Conservation (phyloP, 2,329 filamentous ascomycete species). For the Leptographium galeiforme region DNA sequence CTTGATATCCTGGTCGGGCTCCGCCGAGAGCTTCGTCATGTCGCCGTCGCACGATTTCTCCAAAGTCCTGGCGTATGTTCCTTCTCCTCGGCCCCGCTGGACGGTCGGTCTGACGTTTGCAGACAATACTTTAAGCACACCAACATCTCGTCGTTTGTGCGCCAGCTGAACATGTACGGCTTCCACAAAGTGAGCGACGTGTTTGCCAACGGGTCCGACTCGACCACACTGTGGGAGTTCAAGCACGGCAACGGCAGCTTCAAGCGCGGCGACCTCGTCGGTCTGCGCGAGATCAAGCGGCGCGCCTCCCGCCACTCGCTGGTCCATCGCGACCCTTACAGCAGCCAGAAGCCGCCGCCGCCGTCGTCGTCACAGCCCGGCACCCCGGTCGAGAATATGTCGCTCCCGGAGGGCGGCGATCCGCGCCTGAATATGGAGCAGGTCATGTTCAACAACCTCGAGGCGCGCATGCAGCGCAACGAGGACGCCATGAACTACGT, state of each 20-base stretch:
- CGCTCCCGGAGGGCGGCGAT: slow-evolving; percentile 63
- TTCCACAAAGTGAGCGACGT: slow-evolving; percentile 99
- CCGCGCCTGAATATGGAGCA: slow-evolving; percentile 69
- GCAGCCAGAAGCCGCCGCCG: slow-evolving; percentile 57
- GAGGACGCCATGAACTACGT: slow-evolving; percentile 74
- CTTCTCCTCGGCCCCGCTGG: not conserved
- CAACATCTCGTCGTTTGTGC: slow-evolving; percentile 96
- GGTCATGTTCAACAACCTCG: slow-evolving; percentile 72
- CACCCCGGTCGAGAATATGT: slow-evolving; percentile 70
- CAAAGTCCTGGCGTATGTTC: slow-evolving; percentile 77
- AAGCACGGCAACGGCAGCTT: slow-evolving; percentile 97
- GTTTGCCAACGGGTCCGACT: slow-evolving; percentile 89
- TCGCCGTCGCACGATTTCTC: slow-evolving; percentile 94
- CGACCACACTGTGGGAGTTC: slow-evolving; percentile 93
- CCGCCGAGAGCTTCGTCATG: slow-evolving; percentile 97
- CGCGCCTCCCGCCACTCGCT: slow-evolving; percentile 84
- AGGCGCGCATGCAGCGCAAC: slow-evolving; percentile 59
- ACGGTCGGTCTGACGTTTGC: slow-evolving; percentile 10
- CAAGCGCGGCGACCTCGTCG: slow-evolving; percentile 83
- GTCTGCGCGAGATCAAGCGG: slow-evolving; percentile 88
- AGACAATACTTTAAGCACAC: slow-evolving; percentile 99
- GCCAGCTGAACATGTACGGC: slow-evolving; percentile 98
- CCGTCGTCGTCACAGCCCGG: slow-evolving; percentile 63
- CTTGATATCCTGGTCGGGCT: slow-evolving; percentile 88
- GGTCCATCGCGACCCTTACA: slow-evolving; percentile 87